A percentile compares a stretch with the other conserved stretches of the same genome.
Evolutionary conservation across 1,139 yeast genomes (phyloP).

Genomic region (Arxiozyma bovina): DNA sequence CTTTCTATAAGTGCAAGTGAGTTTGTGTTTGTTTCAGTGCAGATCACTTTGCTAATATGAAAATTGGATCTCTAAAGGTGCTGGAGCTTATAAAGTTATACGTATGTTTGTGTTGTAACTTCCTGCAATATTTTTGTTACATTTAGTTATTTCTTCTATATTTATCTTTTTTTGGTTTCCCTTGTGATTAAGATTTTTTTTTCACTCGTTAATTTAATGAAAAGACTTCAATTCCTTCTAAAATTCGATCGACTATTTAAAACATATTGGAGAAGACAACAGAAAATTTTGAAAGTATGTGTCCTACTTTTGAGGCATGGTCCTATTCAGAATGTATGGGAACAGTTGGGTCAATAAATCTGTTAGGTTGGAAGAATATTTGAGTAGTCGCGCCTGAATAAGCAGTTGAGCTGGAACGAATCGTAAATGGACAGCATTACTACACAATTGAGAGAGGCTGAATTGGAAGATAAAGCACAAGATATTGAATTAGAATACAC

Average conservation of each 20-base stretch:
- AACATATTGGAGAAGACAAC: neutral
- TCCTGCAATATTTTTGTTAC: neutral
- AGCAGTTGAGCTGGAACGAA: neutral
- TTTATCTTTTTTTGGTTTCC: neutral
- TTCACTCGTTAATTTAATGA: neutral
- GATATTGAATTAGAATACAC: constrained; percentile 5
- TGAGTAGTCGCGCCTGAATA: neutral
- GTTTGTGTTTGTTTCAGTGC: neutral
- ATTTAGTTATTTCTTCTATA: too few relatives aligned
- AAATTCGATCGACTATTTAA: neutral
- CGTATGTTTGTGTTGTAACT: neutral
- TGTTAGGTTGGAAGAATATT: neutral
- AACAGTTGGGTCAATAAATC: too few relatives aligned
- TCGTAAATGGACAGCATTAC: constrained; percentile 1
- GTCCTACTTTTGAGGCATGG: neutral
- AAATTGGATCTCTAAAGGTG: neutral
- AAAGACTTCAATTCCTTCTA: neutral
- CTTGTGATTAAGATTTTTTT: neutral
- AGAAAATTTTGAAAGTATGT: neutral
- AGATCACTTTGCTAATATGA: neutral
- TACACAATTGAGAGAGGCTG: constrained; percentile 4
- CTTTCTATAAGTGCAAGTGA: neutral
- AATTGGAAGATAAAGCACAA: constrained; percentile 7
- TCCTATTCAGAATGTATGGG: neutral
- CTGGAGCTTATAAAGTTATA: neutral